Conservation (phyloP, 257 asterid species). For the Datura wrightii region DNA sequence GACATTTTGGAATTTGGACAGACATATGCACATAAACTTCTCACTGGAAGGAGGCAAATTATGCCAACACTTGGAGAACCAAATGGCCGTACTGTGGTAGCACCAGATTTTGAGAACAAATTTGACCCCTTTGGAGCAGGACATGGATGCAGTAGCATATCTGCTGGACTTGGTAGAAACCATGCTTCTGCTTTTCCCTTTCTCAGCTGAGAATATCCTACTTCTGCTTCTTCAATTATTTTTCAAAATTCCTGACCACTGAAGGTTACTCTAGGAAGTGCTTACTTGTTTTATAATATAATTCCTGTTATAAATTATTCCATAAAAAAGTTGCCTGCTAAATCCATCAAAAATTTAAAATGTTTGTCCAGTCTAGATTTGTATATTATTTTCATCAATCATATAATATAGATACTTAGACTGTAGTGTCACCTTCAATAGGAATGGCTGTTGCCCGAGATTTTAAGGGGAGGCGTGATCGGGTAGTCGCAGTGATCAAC, state of each 20-base stretch:
- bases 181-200: slow-evolving; percentile 31
- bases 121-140: slow-evolving; percentile 76
- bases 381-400: slow-evolving; percentile 4
- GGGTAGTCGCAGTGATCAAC: slow-evolving; percentile 86
- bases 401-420: slow-evolving; percentile 9
- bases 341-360: neutral
- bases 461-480: slow-evolving; percentile 76
- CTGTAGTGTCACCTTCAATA: slow-evolving; percentile 35
- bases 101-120: slow-evolving; percentile 51
- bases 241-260: neutral
- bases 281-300: neutral
- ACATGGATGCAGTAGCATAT: slow-evolving; percentile 90
- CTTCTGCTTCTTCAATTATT: slow-evolving; percentile 28
- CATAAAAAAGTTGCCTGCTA: neutral
- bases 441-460: slow-evolving; percentile 97
- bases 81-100: slow-evolving; percentile 44
- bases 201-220: slow-evolving; percentile 20
- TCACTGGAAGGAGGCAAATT: slow-evolving; percentile 80
- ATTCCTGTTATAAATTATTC: neutral
- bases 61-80: slow-evolving; percentile 39
- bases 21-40: slow-evolving; percentile 91
- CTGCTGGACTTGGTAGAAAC: slow-evolving; percentile 86
- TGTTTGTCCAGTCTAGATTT: slow-evolving; percentile 15
- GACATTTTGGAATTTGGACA: slow-evolving; percentile 43
- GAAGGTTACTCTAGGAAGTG: slow-evolving; percentile 14